Conservation (phyloP, 768 basidiomycete species). For the Chalciporus piperatus region DNA sequence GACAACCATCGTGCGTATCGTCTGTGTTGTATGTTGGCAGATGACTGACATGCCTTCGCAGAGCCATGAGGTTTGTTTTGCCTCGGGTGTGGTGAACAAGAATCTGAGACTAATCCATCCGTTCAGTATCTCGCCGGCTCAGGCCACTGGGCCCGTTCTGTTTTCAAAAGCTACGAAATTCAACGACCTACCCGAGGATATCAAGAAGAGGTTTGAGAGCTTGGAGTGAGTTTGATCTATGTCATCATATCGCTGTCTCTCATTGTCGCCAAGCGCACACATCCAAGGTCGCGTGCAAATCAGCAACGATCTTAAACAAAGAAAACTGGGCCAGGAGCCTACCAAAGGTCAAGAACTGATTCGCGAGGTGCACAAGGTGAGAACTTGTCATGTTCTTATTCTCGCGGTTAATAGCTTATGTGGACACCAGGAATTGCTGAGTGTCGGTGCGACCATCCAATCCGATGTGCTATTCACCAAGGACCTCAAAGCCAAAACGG, state of each 20-base stretch:
- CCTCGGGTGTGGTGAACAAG: background rate
- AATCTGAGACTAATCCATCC: conserved; percentile 2
- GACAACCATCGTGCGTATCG: conserved; percentile 30
- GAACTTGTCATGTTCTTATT: background rate
- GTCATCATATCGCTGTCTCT: background rate
- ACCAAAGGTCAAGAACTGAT: conserved; percentile 71
- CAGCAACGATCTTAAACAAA: conserved; percentile 72
- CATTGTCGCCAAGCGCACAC: conserved; percentile 44
- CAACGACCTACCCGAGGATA: conserved; percentile 73
- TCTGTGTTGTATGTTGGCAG: background rate
- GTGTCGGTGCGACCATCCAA: conserved; percentile 58
- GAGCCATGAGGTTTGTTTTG: conserved; percentile 27
- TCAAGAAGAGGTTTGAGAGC: conserved; percentile 60
- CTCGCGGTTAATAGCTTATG: background rate
- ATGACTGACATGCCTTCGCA: conserved; percentile 1
- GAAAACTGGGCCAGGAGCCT: conserved; percentile 73
- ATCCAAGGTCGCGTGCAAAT: conserved; percentile 81
- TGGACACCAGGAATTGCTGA: conserved; percentile 56
- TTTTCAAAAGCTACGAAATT: conserved; percentile 65
- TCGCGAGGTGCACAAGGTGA: conserved; percentile 63
- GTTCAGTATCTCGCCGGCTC: conserved; percentile 29
- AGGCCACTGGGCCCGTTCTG: conserved; percentile 24
- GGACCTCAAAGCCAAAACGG: conserved; percentile 72
- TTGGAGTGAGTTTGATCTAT: conserved; percentile 57
- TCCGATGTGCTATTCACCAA: conserved; percentile 64